phyloP scores from a whole-genome alignment of 495 filamentous ascomycete species.

The Aspergillus asperescens region DNA sequence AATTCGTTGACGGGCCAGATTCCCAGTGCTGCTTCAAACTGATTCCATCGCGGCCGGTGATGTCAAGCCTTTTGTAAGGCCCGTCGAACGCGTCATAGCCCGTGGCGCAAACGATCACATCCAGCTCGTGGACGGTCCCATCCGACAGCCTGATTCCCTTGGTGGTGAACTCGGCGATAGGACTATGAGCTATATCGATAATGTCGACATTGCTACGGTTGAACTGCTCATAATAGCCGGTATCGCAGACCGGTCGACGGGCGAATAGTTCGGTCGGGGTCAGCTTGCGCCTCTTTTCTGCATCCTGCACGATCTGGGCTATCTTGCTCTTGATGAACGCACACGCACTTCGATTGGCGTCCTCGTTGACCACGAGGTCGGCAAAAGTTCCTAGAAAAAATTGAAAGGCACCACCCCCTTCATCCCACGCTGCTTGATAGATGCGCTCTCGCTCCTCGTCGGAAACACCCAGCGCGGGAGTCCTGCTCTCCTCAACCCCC shows the following conservation, averaged over 20 bases:
- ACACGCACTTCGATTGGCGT: slow-evolving; percentile 23
- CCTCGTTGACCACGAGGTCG: slow-evolving; percentile 24
- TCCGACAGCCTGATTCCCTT: slow-evolving; percentile 26
- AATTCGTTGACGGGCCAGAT: slow-evolving; percentile 40
- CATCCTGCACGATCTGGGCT: slow-evolving; percentile 12
- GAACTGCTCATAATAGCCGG: slow-evolving; percentile 11
- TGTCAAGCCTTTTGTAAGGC: slow-evolving; percentile 25
- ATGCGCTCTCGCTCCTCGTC: not conserved
- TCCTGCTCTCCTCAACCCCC: not conserved
- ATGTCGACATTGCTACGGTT: slow-evolving; percentile 9
- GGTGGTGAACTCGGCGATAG: slow-evolving; percentile 22
- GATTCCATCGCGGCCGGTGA: slow-evolving; percentile 28
- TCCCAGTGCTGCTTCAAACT: slow-evolving; percentile 30
- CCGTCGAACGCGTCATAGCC: slow-evolving; percentile 32
- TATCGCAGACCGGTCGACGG: slow-evolving; percentile 12
- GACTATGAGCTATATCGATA: not conserved
- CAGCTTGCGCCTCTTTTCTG: slow-evolving; percentile 5
- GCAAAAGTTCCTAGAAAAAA: slow-evolving; percentile 27
- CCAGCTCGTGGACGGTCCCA: slow-evolving; percentile 25
- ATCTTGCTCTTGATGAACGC: slow-evolving; percentile 25
- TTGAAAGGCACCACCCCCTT: slow-evolving; percentile 10
- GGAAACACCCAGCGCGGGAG: not conserved
- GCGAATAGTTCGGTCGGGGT: slow-evolving; percentile 7
- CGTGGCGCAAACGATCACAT: slow-evolving; percentile 36
- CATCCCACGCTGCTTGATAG: slow-evolving; percentile 21